Evolutionary conservation across 306 rosid species (phyloP), one percentile per base, ranked within the genome.

Genomic region (Glycyrrhiza uralensis): DNA sequence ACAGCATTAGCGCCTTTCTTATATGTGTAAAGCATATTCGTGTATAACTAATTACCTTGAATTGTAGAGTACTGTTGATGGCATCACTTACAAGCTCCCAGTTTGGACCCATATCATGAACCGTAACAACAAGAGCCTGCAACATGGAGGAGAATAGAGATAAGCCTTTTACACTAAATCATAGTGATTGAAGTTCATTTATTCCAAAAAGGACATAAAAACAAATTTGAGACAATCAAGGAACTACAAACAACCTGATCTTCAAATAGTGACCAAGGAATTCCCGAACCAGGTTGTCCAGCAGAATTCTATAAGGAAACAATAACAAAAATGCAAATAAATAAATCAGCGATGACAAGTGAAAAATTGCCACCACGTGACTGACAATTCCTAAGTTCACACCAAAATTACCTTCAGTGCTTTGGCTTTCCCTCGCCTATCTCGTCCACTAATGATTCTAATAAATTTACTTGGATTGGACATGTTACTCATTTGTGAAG

Each of bases 51-150:
- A 64, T 67, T 80, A 95, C 99, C 97, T 92, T 91, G 47, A 95
- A 85, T 58, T 92, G 99, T 73, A 95, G 80, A 23, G 93, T 87
- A 72, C 90, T 88, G 77, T 90, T 95, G 74, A 95, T 85, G 56
- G 95, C 96, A 83, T 95, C 99, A 46, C 97, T 90, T 49, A 95
- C 84, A 46, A 95, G 92, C 92, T 95, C 99, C 99, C 99, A 95
- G 68, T 95, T 95, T 20, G 91, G 99, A 71, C 99, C 99, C 99
- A 95, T 89, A 80, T 95, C 99, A 77, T 95, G 99, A 49, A 92
- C 99, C 66, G 92, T 85, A 56, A 95, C 99, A 84, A 95, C 97
- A 80, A 95, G 97, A 70, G 97, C 99, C 87, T 83, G 79, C 85
- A 85, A 75, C 19, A 70, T 22, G 71, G 28, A 71, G 46, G 12